A percentile compares a stretch with the other conserved stretches of the same genome.
Conservation (phyloP, 1,284 basidiomycete genomes). For the Trichosporon coremiiforme region DNA sequence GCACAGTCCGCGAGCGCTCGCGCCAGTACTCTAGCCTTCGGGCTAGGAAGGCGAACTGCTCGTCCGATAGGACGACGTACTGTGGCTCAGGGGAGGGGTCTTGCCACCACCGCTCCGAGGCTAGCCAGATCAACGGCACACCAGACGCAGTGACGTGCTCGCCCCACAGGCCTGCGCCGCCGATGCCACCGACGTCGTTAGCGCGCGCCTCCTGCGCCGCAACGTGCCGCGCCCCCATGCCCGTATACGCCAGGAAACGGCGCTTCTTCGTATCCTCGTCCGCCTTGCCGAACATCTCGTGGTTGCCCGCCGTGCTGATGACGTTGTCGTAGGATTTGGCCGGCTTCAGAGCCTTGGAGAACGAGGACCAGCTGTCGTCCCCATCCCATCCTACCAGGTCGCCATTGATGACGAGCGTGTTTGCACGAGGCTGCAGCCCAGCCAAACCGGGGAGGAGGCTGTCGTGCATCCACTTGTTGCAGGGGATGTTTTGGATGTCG, state of each 20-base stretch:
- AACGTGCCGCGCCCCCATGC: background rate
- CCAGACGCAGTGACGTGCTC: slow-evolving; percentile 8
- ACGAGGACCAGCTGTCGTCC: background rate
- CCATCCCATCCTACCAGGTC: slow-evolving; percentile 10
- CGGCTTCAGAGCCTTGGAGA: slow-evolving; percentile 1
- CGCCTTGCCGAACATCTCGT: slow-evolving; percentile 17
- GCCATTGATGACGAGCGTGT: slow-evolving; percentile 20
- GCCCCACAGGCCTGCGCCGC: slow-evolving; percentile 15
- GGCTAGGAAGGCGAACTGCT: slow-evolving; percentile 22
- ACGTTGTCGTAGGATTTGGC: slow-evolving; percentile 14
- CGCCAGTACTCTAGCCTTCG: slow-evolving; percentile 18
- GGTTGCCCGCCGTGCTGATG: slow-evolving; percentile 12
- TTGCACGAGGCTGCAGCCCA: background rate
- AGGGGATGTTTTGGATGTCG: slow-evolving; percentile 19
- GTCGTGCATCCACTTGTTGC: slow-evolving; percentile 17
- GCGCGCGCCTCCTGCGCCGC: background rate
- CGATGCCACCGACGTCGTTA: background rate
- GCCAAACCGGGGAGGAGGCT: slow-evolving; percentile 12
- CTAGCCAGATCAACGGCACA: slow-evolving; percentile 16
- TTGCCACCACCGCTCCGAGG: background rate
- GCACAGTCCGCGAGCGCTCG: background rate
- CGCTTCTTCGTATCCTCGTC: background rate
- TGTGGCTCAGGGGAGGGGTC: background rate
- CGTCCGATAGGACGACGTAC: slow-evolving; percentile 10
- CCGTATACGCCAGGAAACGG: slow-evolving; percentile 6